Conservation (phyloP, 208 protist genomes). For the Trypanosoma theileri region DNA sequence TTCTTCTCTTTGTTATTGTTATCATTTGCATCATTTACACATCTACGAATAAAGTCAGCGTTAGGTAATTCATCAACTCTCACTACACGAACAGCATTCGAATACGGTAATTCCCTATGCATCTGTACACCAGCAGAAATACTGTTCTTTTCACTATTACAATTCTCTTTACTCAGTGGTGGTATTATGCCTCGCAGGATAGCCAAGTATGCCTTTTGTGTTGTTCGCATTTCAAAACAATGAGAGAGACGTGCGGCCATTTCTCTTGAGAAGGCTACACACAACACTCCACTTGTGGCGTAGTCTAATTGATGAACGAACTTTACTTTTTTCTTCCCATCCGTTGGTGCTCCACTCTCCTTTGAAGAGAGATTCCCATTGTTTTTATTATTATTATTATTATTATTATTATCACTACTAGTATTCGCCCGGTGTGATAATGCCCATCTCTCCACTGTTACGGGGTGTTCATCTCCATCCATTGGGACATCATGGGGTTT, state of each 20-base stretch:
- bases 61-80: slow-evolving; percentile 16
- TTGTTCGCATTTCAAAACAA: slow-evolving; percentile 87
- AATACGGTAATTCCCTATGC: not conserved
- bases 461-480: slow-evolving; percentile 38
- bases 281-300: slow-evolving; percentile 88
- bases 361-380: slow-evolving; percentile 14
- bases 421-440: slow-evolving; percentile 30
- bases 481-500: slow-evolving; percentile 87
- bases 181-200: slow-evolving; percentile 70
- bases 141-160: not conserved
- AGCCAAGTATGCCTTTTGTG: slow-evolving; percentile 81
- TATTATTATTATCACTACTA: slow-evolving; percentile 12
- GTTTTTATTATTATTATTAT: slow-evolving; percentile 20
- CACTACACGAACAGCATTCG: slow-evolving; percentile 6
- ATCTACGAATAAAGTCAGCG: slow-evolving; percentile 10
- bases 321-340: slow-evolving; percentile 60
- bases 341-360: slow-evolving; percentile 16
- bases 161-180: not conserved
- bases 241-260: slow-evolving; percentile 74
- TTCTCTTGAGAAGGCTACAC: slow-evolving; percentile 80
- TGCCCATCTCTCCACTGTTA: slow-evolving; percentile 66
- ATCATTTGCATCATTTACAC: not conserved
- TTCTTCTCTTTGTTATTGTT: too few species aligned
- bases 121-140: not conserved
- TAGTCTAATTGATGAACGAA: slow-evolving; percentile 93